These are phyloP conservation scores for Candida golubevii DNA, from an alignment of 805 yeast genomes.

Conservation along the genomic window DNA sequence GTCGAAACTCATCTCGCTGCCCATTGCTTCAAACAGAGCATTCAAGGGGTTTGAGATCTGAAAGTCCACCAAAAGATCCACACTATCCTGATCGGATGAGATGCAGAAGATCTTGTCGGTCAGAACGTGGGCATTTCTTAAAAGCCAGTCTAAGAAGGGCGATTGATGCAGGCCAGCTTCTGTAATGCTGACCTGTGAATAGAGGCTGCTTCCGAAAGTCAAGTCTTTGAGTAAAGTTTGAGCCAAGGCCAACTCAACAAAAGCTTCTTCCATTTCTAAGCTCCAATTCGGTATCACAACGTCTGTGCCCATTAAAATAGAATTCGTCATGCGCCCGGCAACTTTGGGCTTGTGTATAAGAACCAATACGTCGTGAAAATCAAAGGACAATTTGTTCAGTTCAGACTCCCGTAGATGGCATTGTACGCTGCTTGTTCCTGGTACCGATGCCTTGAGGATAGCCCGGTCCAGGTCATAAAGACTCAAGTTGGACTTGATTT, in stretches of 20 bases:
- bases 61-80: constrained; percentile 27
- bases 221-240: constrained; percentile 5
- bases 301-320: not conserved
- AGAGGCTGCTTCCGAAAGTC: not conserved
- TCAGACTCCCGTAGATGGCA: constrained; percentile 18
- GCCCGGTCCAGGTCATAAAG: not conserved
- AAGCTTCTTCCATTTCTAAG: constrained; percentile 1
- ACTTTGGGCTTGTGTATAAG: constrained; percentile 35
- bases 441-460: constrained; percentile 1
- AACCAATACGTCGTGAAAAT: constrained; percentile 38
- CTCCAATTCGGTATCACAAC: constrained; percentile 1
- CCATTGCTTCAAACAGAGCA: constrained; percentile 20
- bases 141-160: constrained; percentile 7
- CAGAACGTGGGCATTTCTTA: constrained; percentile 3
- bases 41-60: constrained; percentile 32
- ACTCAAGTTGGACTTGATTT: not conserved
- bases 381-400: constrained; percentile 40
- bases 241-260: constrained; percentile 4
- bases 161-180: not conserved
- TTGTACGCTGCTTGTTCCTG: not conserved
- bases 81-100: constrained; percentile 20
- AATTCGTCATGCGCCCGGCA: constrained; percentile 2
- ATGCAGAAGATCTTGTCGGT: constrained; percentile 21
- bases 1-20: constrained; percentile 22
- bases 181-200: not conserved